These are phyloP conservation scores for Neonectria punicea DNA, from an alignment of 2,329 filamentous ascomycete species.

Conservation along the genomic window DNA sequence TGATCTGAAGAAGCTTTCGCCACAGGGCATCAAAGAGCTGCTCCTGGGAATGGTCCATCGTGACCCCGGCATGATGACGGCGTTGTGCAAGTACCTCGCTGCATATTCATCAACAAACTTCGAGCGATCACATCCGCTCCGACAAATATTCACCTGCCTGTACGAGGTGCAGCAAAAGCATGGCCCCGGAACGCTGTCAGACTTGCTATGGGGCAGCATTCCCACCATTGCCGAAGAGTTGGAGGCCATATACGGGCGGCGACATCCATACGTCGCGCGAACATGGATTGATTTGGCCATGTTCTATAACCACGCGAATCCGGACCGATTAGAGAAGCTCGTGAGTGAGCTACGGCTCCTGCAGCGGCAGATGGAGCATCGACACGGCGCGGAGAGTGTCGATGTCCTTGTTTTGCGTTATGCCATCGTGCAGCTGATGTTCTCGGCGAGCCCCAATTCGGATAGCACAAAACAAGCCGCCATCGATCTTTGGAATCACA, in stretches of 20 bases:
- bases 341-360: constrained; percentile 51
- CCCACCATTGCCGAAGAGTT: constrained; percentile 56
- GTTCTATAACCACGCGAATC: constrained; percentile 52
- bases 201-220: constrained; percentile 54
- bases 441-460: constrained; percentile 47
- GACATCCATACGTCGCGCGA: constrained; percentile 56
- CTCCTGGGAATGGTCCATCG: constrained; percentile 57
- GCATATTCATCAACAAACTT: constrained; percentile 57
- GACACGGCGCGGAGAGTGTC: constrained; percentile 45
- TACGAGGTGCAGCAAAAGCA: constrained; percentile 60
- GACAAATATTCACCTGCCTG: constrained; percentile 55
- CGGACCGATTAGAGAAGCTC: constrained; percentile 51
- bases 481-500: constrained; percentile 51
- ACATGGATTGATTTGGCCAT: constrained; percentile 55
- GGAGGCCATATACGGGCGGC: constrained; percentile 56
- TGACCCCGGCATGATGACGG: constrained; percentile 57
- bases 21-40: constrained; percentile 56
- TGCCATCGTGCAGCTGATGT: constrained; percentile 53
- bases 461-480: constrained; percentile 50
- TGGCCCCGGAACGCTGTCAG: constrained; percentile 54
- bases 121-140: constrained; percentile 55
- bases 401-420: constrained; percentile 55
- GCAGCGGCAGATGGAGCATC: constrained; percentile 50
- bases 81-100: constrained; percentile 57
- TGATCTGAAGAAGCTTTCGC: constrained; percentile 55